These are phyloP conservation scores for Teratosphaeria nubilosa DNA, from an alignment of 2,329 filamentous ascomycete genomes.

Conservation along the genomic window DNA sequence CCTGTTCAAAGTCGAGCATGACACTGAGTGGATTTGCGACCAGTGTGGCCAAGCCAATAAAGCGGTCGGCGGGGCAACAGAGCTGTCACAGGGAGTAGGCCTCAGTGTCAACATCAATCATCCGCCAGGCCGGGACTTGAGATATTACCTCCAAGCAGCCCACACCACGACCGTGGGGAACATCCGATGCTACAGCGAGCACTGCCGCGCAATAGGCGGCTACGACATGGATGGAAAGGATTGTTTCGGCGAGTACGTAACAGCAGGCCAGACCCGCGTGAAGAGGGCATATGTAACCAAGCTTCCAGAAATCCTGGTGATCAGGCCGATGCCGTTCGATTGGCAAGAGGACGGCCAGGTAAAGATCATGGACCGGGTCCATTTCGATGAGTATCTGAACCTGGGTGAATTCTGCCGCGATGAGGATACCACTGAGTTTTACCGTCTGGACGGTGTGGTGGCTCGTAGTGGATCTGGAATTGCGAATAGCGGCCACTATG, in stretches of 20 bases:
- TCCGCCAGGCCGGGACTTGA: not conserved
- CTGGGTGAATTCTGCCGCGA: constrained; percentile 3
- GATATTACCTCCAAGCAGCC: not conserved
- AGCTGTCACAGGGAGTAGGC: not conserved
- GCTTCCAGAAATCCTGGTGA: not conserved
- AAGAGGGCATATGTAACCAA: not conserved
- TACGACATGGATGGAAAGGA: not conserved
- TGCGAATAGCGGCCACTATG: constrained; percentile 11
- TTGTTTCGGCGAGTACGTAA: not conserved
- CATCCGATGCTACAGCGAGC: not conserved
- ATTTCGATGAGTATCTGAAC: constrained; percentile 3
- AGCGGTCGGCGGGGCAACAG: not conserved
- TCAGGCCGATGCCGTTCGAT: not conserved
- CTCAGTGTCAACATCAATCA: not conserved
- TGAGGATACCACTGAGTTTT: constrained; percentile 3
- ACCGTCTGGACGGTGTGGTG: constrained; percentile 11
- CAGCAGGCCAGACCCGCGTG: not conserved
- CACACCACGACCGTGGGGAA: not conserved
- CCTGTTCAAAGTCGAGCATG: not conserved
- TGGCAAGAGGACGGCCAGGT: not conserved
- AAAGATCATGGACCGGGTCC: not conserved
- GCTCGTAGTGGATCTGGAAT: constrained; percentile 5
- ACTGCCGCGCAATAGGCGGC: not conserved
- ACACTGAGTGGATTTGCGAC: not conserved
- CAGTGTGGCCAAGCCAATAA: not conserved